Evolutionary conservation across 768 basidiomycete genomes (phyloP).

Genomic region (Candolleomyces aberdarensis): DNA sequence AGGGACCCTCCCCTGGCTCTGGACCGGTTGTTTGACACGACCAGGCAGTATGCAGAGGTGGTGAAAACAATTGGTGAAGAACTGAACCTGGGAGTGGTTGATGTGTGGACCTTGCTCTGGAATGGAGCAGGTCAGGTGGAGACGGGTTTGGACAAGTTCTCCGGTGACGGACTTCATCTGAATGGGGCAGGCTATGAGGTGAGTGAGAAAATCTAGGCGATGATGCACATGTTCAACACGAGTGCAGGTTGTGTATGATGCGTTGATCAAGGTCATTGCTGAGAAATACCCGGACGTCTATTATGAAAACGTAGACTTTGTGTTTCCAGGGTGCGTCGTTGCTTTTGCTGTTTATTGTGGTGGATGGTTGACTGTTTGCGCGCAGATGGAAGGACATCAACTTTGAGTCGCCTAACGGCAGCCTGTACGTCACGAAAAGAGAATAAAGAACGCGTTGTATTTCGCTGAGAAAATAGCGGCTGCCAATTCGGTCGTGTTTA

Average conservation of each 20-base stretch:
- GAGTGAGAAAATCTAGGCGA: slow-evolving; percentile 19
- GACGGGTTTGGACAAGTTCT: slow-evolving; percentile 44
- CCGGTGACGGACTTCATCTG: slow-evolving; percentile 81
- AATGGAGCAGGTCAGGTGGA: slow-evolving; percentile 66
- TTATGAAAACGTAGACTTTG: slow-evolving; percentile 53
- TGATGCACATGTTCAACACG: slow-evolving; percentile 1
- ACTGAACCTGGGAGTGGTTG: slow-evolving; percentile 59
- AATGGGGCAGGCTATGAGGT: slow-evolving; percentile 74
- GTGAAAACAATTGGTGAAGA: slow-evolving; percentile 58
- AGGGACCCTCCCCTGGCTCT: slow-evolving; percentile 48
- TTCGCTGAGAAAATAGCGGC: not conserved
- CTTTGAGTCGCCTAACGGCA: slow-evolving; percentile 22
- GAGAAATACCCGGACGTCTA: slow-evolving; percentile 66
- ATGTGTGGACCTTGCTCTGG: slow-evolving; percentile 75
- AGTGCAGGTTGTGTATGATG: slow-evolving; percentile 62
- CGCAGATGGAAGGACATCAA: slow-evolving; percentile 38
- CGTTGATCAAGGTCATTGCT: slow-evolving; percentile 53
- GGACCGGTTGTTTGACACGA: slow-evolving; percentile 62
- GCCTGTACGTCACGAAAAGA: slow-evolving; percentile 17
- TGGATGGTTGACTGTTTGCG: slow-evolving; percentile 5
- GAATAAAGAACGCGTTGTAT: not conserved
- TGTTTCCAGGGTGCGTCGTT: slow-evolving; percentile 58
- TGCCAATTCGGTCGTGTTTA: not conserved
- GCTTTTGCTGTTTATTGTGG: not conserved
- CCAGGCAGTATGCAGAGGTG: slow-evolving; percentile 68